Evolutionary conservation across 768 basidiomycete genomes (phyloP), one percentile per base, ranked within the genome.

Genomic region (Russula foetens): DNA sequence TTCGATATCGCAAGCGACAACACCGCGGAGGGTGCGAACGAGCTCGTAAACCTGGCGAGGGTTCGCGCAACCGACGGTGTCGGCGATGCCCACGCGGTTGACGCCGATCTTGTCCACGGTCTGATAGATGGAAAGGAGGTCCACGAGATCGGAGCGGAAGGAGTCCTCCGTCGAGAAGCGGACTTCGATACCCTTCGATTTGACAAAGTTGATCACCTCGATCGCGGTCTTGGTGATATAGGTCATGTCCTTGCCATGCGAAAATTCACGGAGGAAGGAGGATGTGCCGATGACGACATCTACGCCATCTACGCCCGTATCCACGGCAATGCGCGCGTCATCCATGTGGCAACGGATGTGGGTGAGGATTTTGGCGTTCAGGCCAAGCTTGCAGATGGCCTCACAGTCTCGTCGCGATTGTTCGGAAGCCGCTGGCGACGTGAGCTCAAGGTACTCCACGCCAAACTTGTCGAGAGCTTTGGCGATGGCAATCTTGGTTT

Each of bases 291-390:
- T 98, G 74, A 98, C 97, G 67, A 98, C 93, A 73, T 98, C 96
- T 63, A 98, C 97, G 73, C 97, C 97, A 71, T 98, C 94, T 46
- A 99, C 96, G 71, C 94, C 95, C 64, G 97, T 98, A 78, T 98
- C 96, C 55, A 98, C 95, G 39, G 97, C 97, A 69, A 98, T 92
- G 54, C 91, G 84, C 14, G 97, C 97, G 76, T 99, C 97, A 70
- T 98, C 95, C 97, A 99, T 98, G 73, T 99, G 97, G 74, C 97
- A 99, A 48, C 97, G 86, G 68, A 99, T 98, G 78, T 99, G 97
- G 7, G 97, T 99, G 63, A 98, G 83, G 74, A 98, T 94, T 82
- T 96, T 97, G 70, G 86, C 81, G 79, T 91, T 93, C 74, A 98
- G 80, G 2, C 95, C 94, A 67, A 98, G 91, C 81, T 93, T 95